Evolutionary conservation across 352 stramenopile species (phyloP).

Genomic region (Phytopythium aichiense): DNA sequence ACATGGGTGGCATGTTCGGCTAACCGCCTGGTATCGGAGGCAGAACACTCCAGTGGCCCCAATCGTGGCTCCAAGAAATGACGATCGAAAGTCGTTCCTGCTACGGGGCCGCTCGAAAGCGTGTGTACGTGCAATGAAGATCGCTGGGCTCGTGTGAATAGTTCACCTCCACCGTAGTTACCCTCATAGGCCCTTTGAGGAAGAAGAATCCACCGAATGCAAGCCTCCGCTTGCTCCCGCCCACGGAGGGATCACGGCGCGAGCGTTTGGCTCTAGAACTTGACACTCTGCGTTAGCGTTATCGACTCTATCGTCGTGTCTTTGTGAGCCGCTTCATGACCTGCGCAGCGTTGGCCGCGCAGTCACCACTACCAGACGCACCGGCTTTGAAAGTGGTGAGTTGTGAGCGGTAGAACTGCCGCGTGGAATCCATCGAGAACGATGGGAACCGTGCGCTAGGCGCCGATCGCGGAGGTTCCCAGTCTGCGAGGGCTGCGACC

Average conservation of each 20-base stretch:
- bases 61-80: background rate
- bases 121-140: constrained; percentile 1
- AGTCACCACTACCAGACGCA: background rate
- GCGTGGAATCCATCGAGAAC: constrained; percentile 24
- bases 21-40: constrained; percentile 19
- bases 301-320: background rate
- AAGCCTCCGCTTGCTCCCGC: background rate
- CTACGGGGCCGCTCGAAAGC: background rate
- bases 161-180: constrained; percentile 1
- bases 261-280: background rate
- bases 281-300: background rate
- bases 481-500: constrained; percentile 43
- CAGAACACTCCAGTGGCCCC: background rate
- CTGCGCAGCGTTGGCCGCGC: background rate
- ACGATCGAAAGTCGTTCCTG: background rate
- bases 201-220: background rate
- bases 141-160: background rate
- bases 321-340: background rate
- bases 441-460: constrained; percentile 35
- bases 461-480: constrained; percentile 37
- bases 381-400: background rate
- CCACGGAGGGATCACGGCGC: background rate
- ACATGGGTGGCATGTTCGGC: constrained; percentile 89
- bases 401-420: constrained; percentile 25
- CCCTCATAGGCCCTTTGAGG: background rate